Conservation (phyloP, 2,329 filamentous ascomycete species). For the Penicillium sp. region DNA sequence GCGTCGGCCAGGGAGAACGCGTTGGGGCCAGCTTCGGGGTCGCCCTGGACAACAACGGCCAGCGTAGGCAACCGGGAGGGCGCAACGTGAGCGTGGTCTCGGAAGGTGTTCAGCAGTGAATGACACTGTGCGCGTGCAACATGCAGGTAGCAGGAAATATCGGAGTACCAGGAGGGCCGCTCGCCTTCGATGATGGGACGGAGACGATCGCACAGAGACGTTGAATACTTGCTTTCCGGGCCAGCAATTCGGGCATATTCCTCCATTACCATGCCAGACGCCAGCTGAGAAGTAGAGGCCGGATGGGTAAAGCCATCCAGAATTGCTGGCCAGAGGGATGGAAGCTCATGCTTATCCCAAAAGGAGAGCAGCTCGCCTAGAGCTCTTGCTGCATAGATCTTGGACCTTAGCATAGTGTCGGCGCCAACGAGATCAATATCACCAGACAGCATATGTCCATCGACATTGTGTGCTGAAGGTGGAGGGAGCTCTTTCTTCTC, state of each 20-base stretch:
- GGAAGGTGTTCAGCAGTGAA: slow-evolving; percentile 85
- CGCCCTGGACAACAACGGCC: slow-evolving; percentile 90
- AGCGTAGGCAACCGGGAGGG: slow-evolving; percentile 74
- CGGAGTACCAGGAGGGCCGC: slow-evolving; percentile 79
- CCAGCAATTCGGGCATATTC: slow-evolving; percentile 71
- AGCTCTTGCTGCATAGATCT: slow-evolving; percentile 82
- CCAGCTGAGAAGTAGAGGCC: slow-evolving; percentile 83
- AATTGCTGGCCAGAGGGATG: slow-evolving; percentile 65
- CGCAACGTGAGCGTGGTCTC: slow-evolving; percentile 82
- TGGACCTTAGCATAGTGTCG: slow-evolving; percentile 84
- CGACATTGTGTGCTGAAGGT: slow-evolving; percentile 84
- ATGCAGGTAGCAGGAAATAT: slow-evolving; percentile 86
- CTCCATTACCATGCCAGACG: slow-evolving; percentile 80
- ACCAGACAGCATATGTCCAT: slow-evolving; percentile 96
- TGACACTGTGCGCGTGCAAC: slow-evolving; percentile 89
- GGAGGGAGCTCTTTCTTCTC: slow-evolving; percentile 75
- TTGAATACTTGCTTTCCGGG: slow-evolving; percentile 35
- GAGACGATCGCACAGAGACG: slow-evolving; percentile 58
- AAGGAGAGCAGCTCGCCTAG: slow-evolving; percentile 80
- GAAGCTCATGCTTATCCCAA: slow-evolving; percentile 61
- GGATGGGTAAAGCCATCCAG: slow-evolving; percentile 69
- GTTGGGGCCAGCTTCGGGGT: slow-evolving; percentile 84
- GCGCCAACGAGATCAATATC: slow-evolving; percentile 92
- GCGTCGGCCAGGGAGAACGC: slow-evolving; percentile 88
- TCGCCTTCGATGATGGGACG: slow-evolving; percentile 78